Percentiles rank a stretch among this genome's conserved stretches.
These are phyloP conservation scores for Diaporthe batatas DNA, from an alignment of 2,329 filamentous ascomycete species.

Conservation along the genomic window DNA sequence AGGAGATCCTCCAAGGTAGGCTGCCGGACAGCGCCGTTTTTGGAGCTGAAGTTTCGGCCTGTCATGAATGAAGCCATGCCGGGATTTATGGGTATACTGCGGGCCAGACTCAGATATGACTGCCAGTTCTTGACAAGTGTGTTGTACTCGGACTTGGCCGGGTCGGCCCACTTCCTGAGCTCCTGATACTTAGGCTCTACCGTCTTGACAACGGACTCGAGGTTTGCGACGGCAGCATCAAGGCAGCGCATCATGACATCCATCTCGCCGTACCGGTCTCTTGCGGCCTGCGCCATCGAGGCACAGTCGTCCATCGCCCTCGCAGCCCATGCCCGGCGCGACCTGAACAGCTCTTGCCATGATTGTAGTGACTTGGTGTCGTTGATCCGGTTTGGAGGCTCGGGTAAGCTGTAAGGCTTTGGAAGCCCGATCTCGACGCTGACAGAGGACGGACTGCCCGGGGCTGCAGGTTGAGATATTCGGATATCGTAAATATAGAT, in stretches of 20 bases:
- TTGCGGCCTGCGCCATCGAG: slow-evolving; percentile 71
- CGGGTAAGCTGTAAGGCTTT: slow-evolving; percentile 69
- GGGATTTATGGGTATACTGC: slow-evolving; percentile 73
- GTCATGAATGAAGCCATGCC: slow-evolving; percentile 78
- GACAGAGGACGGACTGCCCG: slow-evolving; percentile 58
- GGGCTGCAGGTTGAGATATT: slow-evolving; percentile 71
- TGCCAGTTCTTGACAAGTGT: slow-evolving; percentile 76
- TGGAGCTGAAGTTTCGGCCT: slow-evolving; percentile 56
- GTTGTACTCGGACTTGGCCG: slow-evolving; percentile 76
- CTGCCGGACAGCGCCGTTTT: slow-evolving; percentile 59
- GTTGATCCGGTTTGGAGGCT: slow-evolving; percentile 85
- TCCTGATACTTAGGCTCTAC: slow-evolving; percentile 80
- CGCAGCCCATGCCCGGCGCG: slow-evolving; percentile 84
- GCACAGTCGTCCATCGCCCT: slow-evolving; percentile 77
- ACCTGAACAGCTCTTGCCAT: slow-evolving; percentile 90
- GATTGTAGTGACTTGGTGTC: slow-evolving; percentile 84
- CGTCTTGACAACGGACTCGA: slow-evolving; percentile 79
- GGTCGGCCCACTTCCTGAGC: slow-evolving; percentile 77
- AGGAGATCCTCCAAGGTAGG: slow-evolving; percentile 81
- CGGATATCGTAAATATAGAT: slow-evolving; percentile 93
- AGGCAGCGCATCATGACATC: slow-evolving; percentile 83
- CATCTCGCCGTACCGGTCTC: slow-evolving; percentile 78
- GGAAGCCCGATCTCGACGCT: slow-evolving; percentile 64
- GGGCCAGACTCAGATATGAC: slow-evolving; percentile 74
- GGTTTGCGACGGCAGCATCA: slow-evolving; percentile 87